phyloP scores from a whole-genome alignment of 345 rosid species.

The Eucalyptus tenuipes region DNA sequence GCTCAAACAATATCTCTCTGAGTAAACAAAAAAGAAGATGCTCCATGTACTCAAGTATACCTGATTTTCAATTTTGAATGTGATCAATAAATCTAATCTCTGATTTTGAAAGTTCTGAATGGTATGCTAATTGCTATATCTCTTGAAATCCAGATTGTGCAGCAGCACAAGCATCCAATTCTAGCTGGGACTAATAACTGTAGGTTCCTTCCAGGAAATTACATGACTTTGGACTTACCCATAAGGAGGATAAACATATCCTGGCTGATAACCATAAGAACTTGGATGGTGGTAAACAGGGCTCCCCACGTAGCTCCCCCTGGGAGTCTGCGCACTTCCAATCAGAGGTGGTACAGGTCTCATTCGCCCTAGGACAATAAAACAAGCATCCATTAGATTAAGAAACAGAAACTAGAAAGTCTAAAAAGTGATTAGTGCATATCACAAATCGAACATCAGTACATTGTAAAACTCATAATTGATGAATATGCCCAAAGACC shows the following conservation, averaged over 20 bases:
- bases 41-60: background rate
- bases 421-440: background rate
- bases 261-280: slow-evolving; percentile 11
- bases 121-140: background rate
- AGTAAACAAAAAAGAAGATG: background rate
- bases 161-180: background rate
- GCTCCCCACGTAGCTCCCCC: background rate
- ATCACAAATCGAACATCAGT: background rate
- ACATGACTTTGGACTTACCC: slow-evolving; percentile 4
- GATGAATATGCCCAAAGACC: background rate
- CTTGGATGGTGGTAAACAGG: background rate
- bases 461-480: background rate
- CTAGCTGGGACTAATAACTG: background rate
- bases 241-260: slow-evolving; percentile 11
- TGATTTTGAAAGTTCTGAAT: background rate
- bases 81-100: background rate
- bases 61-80: background rate
- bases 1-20: background rate
- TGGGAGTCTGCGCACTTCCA: slow-evolving; percentile 6
- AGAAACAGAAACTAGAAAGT: background rate
- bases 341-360: slow-evolving; percentile 4
- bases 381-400: background rate
- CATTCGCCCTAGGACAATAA: background rate
- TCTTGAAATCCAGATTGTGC: background rate
- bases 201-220: background rate